These are phyloP conservation scores for Mycena venus DNA, from an alignment of 768 basidiomycete genomes.

Conservation along the genomic window DNA sequence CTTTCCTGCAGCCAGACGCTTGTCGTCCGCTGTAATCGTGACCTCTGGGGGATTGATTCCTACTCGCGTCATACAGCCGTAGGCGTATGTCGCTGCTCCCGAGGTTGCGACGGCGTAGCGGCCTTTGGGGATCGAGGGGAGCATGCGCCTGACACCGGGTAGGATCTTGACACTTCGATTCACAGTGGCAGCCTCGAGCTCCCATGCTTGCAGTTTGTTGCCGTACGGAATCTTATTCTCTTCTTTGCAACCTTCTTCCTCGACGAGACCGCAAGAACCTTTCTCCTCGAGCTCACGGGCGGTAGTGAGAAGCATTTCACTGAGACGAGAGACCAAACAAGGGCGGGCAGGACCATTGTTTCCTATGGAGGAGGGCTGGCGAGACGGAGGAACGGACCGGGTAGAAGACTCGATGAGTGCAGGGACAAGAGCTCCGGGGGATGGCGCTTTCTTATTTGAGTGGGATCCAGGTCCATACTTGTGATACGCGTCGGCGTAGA, in stretches of 20 bases:
- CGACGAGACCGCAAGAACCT: slow-evolving; percentile 36
- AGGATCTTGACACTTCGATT: slow-evolving; percentile 79
- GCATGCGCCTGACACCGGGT: slow-evolving; percentile 76
- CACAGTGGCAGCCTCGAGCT: slow-evolving; percentile 66
- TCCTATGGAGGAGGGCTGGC: slow-evolving; percentile 51
- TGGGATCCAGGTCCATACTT: slow-evolving; percentile 55
- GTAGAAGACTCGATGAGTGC: slow-evolving; percentile 50
- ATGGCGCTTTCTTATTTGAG: slow-evolving; percentile 29
- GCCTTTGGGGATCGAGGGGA: slow-evolving; percentile 74
- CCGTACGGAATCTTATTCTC: slow-evolving; percentile 34
- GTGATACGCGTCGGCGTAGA: slow-evolving; percentile 72
- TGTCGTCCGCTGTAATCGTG: slow-evolving; percentile 82
- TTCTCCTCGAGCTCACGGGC: slow-evolving; percentile 42
- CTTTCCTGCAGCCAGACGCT: slow-evolving; percentile 69
- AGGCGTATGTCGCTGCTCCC: slow-evolving; percentile 78
- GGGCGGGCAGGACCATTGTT: slow-evolving; percentile 55
- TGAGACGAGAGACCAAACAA: slow-evolving; percentile 59
- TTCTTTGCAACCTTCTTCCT: slow-evolving; percentile 52
- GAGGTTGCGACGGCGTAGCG: slow-evolving; percentile 82
- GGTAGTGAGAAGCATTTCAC: slow-evolving; percentile 50
- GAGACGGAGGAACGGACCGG: slow-evolving; percentile 16
- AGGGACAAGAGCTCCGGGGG: slow-evolving; percentile 56
- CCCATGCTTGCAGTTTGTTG: slow-evolving; percentile 61
- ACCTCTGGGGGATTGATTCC: slow-evolving; percentile 76
- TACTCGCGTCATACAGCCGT: slow-evolving; percentile 79